A percentile compares a stretch with the other conserved stretches of the same genome.
Conservation (phyloP, 495 filamentous ascomycete species). For the Aspergillus taichungensis region DNA sequence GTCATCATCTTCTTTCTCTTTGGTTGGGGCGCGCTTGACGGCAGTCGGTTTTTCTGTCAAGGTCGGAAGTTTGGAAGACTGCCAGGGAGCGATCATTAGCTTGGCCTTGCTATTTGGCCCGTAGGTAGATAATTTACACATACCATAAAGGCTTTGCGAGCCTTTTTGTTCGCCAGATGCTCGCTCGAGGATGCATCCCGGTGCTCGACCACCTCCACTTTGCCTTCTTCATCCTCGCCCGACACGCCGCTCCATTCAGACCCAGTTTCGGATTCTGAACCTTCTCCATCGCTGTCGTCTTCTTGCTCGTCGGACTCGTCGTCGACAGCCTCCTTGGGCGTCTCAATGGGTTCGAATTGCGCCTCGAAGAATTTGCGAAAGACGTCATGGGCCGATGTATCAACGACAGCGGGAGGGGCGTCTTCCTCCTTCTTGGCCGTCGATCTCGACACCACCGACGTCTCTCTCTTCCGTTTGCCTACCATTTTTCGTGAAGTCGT, state of each 20-base stretch:
- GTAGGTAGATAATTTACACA: conserved; percentile 1
- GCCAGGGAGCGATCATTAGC: conserved; percentile 8
- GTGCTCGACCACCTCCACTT: conserved; percentile 62
- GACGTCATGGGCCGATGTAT: conserved; percentile 36
- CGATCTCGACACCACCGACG: conserved; percentile 22
- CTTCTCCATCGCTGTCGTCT: conserved; percentile 24
- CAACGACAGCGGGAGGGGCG: conserved; percentile 7
- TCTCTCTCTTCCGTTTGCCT: conserved; percentile 34
- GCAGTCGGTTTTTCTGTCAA: conserved; percentile 27
- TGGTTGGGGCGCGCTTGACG: conserved; percentile 20
- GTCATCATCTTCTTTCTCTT: conserved; percentile 35
- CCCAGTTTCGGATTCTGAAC: conserved; percentile 13
- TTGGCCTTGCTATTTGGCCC: not conserved
- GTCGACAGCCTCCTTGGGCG: conserved; percentile 8
- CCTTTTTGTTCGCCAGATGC: conserved; percentile 48
- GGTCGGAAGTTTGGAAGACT: conserved; percentile 44
- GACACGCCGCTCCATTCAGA: conserved; percentile 64
- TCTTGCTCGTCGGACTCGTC: conserved; percentile 15
- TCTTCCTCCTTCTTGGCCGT: conserved; percentile 11
- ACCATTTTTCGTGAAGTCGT: conserved; percentile 12
- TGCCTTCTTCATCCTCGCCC: conserved; percentile 25
- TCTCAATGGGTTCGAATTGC: conserved; percentile 65
- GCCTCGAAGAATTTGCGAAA: conserved; percentile 82
- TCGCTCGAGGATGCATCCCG: conserved; percentile 25
- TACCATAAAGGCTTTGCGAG: conserved; percentile 75